phyloP scores from a whole-genome alignment of 2,329 filamentous ascomycete genomes.

The Aspergillus costaricaensis region DNA sequence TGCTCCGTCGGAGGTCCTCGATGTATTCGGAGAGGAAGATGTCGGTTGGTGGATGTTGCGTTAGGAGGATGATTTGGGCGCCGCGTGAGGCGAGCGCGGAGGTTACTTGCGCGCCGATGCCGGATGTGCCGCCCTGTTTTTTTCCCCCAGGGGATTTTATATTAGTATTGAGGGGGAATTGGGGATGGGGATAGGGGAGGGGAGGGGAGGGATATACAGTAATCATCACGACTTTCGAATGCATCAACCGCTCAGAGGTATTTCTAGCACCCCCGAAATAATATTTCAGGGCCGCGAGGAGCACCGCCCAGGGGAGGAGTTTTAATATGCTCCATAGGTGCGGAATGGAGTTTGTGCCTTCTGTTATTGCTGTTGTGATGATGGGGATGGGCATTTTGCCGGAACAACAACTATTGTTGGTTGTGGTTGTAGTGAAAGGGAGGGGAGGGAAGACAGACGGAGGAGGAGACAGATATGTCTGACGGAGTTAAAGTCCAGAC shows the following conservation, averaged over 20 bases:
- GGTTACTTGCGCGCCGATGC: conserved; percentile 78
- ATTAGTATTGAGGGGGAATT: not conserved
- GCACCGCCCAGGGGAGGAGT: conserved; percentile 52
- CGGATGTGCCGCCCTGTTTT: conserved; percentile 79
- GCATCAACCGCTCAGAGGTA: conserved; percentile 76
- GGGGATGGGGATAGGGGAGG: not conserved
- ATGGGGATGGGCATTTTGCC: conserved; percentile 63
- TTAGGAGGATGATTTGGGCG: conserved; percentile 88
- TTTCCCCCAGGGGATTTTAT: not conserved
- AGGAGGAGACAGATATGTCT: conserved; percentile 10
- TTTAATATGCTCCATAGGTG: conserved; percentile 57
- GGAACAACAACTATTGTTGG: too few species aligned
- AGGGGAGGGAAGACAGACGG: conserved; percentile 8
- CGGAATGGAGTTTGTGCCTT: conserved; percentile 58
- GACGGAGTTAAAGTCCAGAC: not conserved
- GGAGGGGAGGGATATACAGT: conserved; percentile 59
- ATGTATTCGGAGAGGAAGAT: conserved; percentile 91
- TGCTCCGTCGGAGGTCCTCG: conserved; percentile 75
- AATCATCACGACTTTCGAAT: conserved; percentile 89
- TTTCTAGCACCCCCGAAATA: conserved; percentile 78
- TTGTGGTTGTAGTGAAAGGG: not conserved
- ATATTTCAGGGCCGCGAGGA: conserved; percentile 65
- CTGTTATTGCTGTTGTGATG: conserved; percentile 54
- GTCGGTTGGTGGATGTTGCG: conserved; percentile 76
- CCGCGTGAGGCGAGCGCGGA: conserved; percentile 75